A percentile compares a stretch with the other conserved stretches of the same genome.
Conservation (phyloP, 2,329 filamentous ascomycete species). For the Phaeosphaeria sp. region DNA sequence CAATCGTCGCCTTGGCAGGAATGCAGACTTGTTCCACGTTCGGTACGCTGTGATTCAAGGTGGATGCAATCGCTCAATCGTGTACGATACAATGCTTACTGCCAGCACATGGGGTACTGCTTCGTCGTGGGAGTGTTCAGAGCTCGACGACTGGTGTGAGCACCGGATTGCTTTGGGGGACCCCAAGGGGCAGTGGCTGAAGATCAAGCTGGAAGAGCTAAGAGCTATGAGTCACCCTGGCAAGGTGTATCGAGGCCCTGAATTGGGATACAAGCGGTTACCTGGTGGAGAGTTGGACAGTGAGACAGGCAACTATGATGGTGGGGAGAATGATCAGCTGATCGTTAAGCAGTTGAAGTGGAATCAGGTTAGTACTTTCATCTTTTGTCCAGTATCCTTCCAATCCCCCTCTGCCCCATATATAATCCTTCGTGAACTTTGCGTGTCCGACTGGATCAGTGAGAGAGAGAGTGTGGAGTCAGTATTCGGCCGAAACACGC, state of each 20-base stretch:
- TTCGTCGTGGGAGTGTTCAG: conserved; percentile 17
- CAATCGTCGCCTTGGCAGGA: conserved; percentile 37
- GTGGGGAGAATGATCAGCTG: conserved; percentile 24
- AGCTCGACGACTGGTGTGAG: conserved; percentile 40
- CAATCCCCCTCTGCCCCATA: too few relatives aligned
- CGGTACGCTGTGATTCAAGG: conserved; percentile 37
- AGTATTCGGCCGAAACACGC: too few relatives aligned
- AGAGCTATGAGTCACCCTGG: neutral
- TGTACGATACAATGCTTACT: conserved; percentile 37
- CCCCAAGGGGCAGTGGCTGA: conserved; percentile 37
- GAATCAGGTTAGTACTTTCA: conserved; percentile 34
- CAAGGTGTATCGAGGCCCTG: neutral
- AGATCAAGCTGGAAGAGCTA: conserved; percentile 30
- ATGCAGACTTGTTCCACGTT: conserved; percentile 28
- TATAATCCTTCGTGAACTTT: too few relatives aligned
- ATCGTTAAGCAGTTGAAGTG: conserved; percentile 25
- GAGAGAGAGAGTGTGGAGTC: too few relatives aligned
- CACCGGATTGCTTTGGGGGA: conserved; percentile 21
- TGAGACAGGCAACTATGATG: conserved; percentile 25
- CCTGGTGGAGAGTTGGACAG: conserved; percentile 15
- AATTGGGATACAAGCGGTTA: neutral
- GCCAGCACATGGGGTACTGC: conserved; percentile 24
- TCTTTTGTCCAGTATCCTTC: neutral
- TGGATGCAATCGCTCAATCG: conserved; percentile 39
- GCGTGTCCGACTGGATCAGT: too few relatives aligned